These are phyloP conservation scores for Aspergillus caelatus DNA, from an alignment of 2,329 filamentous ascomycete species.

Conservation along the genomic window DNA sequence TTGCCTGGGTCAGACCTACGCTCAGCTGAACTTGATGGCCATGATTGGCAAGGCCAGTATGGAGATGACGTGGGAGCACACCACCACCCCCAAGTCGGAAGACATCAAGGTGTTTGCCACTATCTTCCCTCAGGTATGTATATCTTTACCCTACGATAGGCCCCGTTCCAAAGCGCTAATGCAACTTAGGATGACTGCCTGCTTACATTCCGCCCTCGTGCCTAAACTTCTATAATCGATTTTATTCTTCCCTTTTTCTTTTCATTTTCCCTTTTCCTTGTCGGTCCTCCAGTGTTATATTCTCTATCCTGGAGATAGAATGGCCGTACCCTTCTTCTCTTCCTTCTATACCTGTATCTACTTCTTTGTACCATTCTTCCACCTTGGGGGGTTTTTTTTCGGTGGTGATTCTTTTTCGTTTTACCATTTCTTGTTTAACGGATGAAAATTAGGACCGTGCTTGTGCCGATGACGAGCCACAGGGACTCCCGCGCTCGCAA, in stretches of 20 bases:
- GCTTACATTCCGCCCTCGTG: constrained; percentile 65
- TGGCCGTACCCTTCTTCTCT: constrained; percentile 16
- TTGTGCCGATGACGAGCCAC: constrained; percentile 4
- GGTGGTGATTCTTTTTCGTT: constrained; percentile 4
- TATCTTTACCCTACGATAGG: neutral
- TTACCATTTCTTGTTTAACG: constrained; percentile 10
- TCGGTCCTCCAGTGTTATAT: constrained; percentile 16
- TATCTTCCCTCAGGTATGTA: constrained; percentile 84
- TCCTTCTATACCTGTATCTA: constrained; percentile 15
- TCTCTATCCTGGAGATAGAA: constrained; percentile 31
- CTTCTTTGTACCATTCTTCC: constrained; percentile 8
- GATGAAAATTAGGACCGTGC: constrained; percentile 7
- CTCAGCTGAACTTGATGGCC: constrained; percentile 81
- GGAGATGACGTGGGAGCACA: constrained; percentile 86
- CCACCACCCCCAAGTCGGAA: constrained; percentile 79
- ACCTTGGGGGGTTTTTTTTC: neutral
- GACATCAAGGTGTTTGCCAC: constrained; percentile 98
- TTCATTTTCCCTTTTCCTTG: neutral
- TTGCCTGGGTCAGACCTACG: constrained; percentile 92
- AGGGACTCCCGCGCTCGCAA: neutral
- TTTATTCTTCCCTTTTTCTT: neutral
- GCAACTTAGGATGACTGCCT: constrained; percentile 75
- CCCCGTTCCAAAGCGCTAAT: constrained; percentile 19
- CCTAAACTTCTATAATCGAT: constrained; percentile 26
- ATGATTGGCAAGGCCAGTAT: constrained; percentile 90